Percentiles rank a stretch among this genome's conserved stretches.
Conservation (phyloP, 2,329 filamentous ascomycete genomes). For the Camillea tinctor region DNA sequence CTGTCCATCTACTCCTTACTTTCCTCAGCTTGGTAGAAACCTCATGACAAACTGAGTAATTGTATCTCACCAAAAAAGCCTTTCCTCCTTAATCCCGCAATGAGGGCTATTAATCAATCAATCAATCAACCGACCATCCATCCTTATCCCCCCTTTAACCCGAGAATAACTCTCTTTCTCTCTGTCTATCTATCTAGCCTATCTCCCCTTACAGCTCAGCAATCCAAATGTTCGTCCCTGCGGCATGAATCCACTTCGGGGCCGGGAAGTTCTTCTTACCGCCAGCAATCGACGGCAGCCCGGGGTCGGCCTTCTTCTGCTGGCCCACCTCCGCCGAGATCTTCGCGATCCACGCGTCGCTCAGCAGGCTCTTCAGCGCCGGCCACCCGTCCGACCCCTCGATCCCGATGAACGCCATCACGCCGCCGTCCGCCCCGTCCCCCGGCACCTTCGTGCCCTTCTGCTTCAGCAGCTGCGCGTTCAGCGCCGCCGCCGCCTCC, state of each 20-base stretch:
- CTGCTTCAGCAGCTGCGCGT: neutral
- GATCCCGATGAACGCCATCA: neutral
- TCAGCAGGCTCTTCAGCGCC: slow-evolving; percentile 13
- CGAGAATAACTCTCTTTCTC: too few species aligned
- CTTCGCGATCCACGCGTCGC: slow-evolving; percentile 3
- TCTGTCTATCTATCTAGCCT: too few species aligned
- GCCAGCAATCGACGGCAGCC: neutral
- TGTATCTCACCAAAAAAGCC: too few species aligned
- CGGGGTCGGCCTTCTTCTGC: neutral
- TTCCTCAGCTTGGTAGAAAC: too few species aligned
- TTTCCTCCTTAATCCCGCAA: too few species aligned
- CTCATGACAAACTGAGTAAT: too few species aligned
- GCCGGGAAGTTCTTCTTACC: neutral
- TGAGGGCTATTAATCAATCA: too few species aligned
- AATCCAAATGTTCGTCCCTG: neutral
- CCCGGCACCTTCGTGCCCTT: neutral
- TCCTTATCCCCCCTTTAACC: too few species aligned
- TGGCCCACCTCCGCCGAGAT: slow-evolving; percentile 6
- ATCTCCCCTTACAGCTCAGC: too few species aligned
- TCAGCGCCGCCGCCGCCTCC: neutral
- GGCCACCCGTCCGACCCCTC: slow-evolving; percentile 21
- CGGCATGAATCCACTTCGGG: neutral
- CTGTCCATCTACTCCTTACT: too few species aligned
- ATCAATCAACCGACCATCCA: too few species aligned
- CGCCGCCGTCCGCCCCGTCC: neutral